These are phyloP conservation scores for Chimonanthus salicifolius DNA, from an alignment of 164 flowering plant genomes.

Conservation along the genomic window DNA sequence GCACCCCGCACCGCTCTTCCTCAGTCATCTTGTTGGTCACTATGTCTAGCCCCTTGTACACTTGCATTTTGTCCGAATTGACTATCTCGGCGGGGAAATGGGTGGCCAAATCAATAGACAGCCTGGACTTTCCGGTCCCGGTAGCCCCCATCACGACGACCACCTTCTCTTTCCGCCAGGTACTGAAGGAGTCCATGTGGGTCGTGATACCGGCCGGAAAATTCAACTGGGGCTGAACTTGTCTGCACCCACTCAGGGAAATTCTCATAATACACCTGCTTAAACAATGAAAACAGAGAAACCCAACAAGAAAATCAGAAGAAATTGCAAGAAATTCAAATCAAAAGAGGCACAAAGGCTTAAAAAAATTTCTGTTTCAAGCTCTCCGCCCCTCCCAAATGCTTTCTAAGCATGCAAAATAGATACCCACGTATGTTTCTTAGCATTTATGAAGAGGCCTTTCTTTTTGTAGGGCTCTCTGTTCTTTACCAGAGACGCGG, in stretches of 20 bases:
- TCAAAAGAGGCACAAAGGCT: too few species aligned
- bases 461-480: too few species aligned
- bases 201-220: background rate
- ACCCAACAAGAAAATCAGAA: too few species aligned
- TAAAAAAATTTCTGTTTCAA: too few species aligned
- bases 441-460: too few species aligned
- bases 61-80: slow-evolving; percentile 88
- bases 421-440: too few species aligned
- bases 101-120: slow-evolving; percentile 73
- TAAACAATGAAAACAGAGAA: too few species aligned
- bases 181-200: slow-evolving; percentile 13
- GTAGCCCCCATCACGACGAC: slow-evolving; percentile 82
- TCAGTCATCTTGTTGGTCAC: slow-evolving; percentile 80
- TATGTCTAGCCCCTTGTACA: slow-evolving; percentile 58
- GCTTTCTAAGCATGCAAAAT: too few species aligned
- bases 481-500: too few species aligned
- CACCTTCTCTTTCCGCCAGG: slow-evolving; percentile 54
- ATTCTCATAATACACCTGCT: slow-evolving; percentile 19
- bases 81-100: slow-evolving; percentile 59
- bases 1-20: slow-evolving; percentile 54
- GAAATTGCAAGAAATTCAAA: too few species aligned
- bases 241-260: slow-evolving; percentile 21
- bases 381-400: too few species aligned
- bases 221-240: background rate
- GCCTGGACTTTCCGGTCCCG: slow-evolving; percentile 76